These are phyloP conservation scores for Cystobasidiopsis lactophilus DNA, from an alignment of 768 basidiomycete species.

Conservation along the genomic window DNA sequence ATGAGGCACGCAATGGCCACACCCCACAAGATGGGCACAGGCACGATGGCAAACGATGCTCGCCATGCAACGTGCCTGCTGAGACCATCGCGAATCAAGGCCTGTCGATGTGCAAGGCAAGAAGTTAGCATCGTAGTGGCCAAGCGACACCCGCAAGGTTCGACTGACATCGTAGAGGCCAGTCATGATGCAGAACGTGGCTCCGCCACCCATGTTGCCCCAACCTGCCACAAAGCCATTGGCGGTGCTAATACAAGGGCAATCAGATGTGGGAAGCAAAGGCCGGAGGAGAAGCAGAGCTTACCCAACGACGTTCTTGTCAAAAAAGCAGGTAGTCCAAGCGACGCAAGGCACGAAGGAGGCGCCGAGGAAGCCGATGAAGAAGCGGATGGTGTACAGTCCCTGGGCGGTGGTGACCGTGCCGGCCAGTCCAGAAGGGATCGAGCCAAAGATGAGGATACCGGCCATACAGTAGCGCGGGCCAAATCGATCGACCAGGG, in stretches of 20 bases:
- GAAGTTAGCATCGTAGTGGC: conserved; percentile 25
- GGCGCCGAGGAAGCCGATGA: conserved; percentile 31
- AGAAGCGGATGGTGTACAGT: conserved; percentile 29
- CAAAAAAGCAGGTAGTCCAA: conserved; percentile 33
- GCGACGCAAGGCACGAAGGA: conserved; percentile 37
- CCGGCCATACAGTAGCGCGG: conserved; percentile 33
- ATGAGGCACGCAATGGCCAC: conserved; percentile 29
- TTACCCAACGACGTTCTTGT: conserved; percentile 31
- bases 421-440: conserved; percentile 40
- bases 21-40: conserved; percentile 33
- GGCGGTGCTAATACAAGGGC: conserved; percentile 16
- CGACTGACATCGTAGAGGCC: not conserved
- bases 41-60: conserved; percentile 36
- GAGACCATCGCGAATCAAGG: conserved; percentile 2
- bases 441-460: conserved; percentile 35
- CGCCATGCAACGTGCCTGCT: conserved; percentile 33
- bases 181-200: conserved; percentile 32
- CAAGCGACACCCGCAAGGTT: conserved; percentile 27
- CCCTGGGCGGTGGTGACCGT: conserved; percentile 28
- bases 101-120: not conserved
- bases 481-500: conserved; percentile 29
- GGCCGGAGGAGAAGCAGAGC: not conserved
- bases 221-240: conserved; percentile 39
- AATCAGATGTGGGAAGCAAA: no score
- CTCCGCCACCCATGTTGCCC: conserved; percentile 31